These are phyloP conservation scores for Neonectria faginata DNA, from an alignment of 2,329 filamentous ascomycete genomes.

Conservation along the genomic window DNA sequence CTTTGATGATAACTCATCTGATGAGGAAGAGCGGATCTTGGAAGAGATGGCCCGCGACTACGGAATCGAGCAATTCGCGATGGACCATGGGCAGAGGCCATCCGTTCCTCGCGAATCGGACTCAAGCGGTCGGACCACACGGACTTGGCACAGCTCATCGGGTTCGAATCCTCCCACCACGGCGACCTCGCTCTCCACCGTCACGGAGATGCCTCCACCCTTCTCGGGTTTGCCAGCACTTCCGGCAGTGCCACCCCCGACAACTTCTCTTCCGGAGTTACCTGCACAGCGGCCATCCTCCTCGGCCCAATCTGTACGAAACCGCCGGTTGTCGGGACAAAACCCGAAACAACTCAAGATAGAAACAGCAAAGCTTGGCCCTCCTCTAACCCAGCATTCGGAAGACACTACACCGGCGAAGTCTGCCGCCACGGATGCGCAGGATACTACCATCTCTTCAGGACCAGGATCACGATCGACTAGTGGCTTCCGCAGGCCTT, in stretches of 20 bases:
- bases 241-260: slow-evolving; percentile 61
- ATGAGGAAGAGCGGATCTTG: slow-evolving; percentile 80
- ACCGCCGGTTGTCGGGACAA: slow-evolving; percentile 82
- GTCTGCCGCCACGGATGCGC: slow-evolving; percentile 26
- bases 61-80: slow-evolving; percentile 84
- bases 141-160: slow-evolving; percentile 84
- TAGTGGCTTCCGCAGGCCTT: slow-evolving; percentile 32
- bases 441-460: slow-evolving; percentile 23
- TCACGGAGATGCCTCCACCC: slow-evolving; percentile 68
- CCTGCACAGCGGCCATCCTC: slow-evolving; percentile 51
- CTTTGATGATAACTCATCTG: slow-evolving; percentile 73
- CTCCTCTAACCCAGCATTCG: slow-evolving; percentile 35
- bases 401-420: slow-evolving; percentile 29
- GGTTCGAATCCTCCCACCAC: slow-evolving; percentile 71
- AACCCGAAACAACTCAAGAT: slow-evolving; percentile 89
- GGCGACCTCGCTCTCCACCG: slow-evolving; percentile 67
- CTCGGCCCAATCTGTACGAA: slow-evolving; percentile 70
- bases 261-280: slow-evolving; percentile 59
- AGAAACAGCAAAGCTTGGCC: slow-evolving; percentile 69
- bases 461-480: slow-evolving; percentile 24
- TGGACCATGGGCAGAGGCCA: slow-evolving; percentile 63
- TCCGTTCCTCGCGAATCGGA: slow-evolving; percentile 82
- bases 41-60: slow-evolving; percentile 91
- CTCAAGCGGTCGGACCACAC: slow-evolving; percentile 81
- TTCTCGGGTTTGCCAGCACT: slow-evolving; percentile 35